Conservation (phyloP, 2,329 filamentous ascomycete species). For the Trichoderma sp. region DNA sequence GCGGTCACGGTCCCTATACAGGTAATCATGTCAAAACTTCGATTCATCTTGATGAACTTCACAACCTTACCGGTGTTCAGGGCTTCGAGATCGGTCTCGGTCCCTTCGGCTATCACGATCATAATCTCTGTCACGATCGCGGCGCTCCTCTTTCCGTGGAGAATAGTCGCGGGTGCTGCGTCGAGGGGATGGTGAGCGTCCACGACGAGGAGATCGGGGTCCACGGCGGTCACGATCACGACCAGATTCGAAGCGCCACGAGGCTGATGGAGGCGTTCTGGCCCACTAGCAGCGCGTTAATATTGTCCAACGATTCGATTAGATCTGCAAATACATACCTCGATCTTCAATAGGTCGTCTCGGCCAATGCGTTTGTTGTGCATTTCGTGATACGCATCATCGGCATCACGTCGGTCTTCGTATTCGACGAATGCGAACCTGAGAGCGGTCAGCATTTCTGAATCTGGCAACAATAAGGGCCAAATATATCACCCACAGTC, state of each 20-base stretch:
- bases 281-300: constrained; percentile 72
- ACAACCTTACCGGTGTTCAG: constrained; percentile 55
- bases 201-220: constrained; percentile 58
- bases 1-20: constrained; percentile 51
- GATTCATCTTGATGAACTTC: neutral
- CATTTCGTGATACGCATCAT: constrained; percentile 99
- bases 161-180: constrained; percentile 77
- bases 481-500: constrained; percentile 69
- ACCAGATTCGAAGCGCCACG: constrained; percentile 96
- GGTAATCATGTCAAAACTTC: constrained; percentile 31
- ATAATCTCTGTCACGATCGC: constrained; percentile 75
- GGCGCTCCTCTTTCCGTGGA: constrained; percentile 83
- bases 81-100: constrained; percentile 73
- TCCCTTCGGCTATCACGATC: constrained; percentile 74
- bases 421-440: constrained; percentile 99
- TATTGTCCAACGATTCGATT: neutral
- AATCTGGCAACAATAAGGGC: neutral
- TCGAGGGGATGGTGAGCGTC: constrained; percentile 76
- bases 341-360: constrained; percentile 95
- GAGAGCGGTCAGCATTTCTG: neutral
- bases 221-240: constrained; percentile 66
- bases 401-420: constrained; percentile 94
- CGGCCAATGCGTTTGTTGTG: constrained; percentile 98
- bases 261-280: constrained; percentile 93
- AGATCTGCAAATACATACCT: constrained; percentile 54